Evolutionary conservation across 208 protist genomes (phyloP), one percentile per base, ranked within the genome.

Genomic region (Acanthamoeba castellanii): DNA sequence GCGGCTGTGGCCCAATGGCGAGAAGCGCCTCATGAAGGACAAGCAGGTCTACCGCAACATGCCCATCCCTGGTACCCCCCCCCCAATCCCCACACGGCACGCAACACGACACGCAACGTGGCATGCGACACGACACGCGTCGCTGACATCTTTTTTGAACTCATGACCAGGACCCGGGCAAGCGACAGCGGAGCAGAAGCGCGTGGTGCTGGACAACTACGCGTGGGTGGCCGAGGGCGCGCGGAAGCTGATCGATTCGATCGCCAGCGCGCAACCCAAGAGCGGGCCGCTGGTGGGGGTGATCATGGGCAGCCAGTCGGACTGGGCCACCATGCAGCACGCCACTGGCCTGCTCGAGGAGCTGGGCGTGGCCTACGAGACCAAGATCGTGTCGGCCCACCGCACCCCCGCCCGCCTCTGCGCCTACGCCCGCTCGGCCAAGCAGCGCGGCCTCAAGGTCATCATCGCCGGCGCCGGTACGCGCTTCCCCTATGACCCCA

Each of bases 251-350:
- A 68, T 93, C 34, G 88, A 93, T 30, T 93, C 88, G 18, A 70
- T 93, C 22, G 37, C 66, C 14, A n/a, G 57, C 11, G 27, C 34
- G 8, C 57, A 92, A 30, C 37, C 30, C 1, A 25, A 81, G 64
- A 11, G 32, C 68, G 45, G 45, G 37, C 96, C 97, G 20, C 57
- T 96, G 4, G 98, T 98, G 64, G 96, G 97, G 25, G 95, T 98
- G n/a, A 98, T 98, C 70, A 98, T 98, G 98, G 98, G 98, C 52
- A 97, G 95, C 89, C 97, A 98, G 93, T 98, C 97, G 8, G 98
- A 98, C 95, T 96, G 97, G 94, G 95, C 97, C 27, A 95, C 81
- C 14, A 98, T 98, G 97, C 92, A 95, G 50, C 89, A 95, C 13
- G 96, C 96, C 57, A 95, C 96, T 8, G 78, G 94, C 47, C 92